A percentile compares a stretch with the other conserved stretches of the same genome.
Evolutionary conservation across 2,329 filamentous ascomycete genomes (phyloP).

Genomic region (Graphiopsis chlorocephala): DNA sequence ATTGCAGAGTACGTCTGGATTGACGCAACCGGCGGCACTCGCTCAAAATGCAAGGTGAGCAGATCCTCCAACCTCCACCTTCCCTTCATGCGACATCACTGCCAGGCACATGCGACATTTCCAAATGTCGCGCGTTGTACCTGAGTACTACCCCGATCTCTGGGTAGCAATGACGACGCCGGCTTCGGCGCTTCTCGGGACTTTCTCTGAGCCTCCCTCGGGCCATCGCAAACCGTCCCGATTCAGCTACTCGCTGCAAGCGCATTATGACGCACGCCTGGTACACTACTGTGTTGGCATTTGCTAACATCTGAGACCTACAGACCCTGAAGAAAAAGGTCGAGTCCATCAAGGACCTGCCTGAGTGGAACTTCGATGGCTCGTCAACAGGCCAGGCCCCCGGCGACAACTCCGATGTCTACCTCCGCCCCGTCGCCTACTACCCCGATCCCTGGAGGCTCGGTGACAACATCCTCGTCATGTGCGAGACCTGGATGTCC

Average conservation of each 20-base stretch:
- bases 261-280: slow-evolving; percentile 10
- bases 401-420: slow-evolving; percentile 95
- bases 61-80: slow-evolving; percentile 2
- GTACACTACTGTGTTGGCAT: background rate
- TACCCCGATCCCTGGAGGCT: slow-evolving; percentile 90
- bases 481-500: slow-evolving; percentile 90
- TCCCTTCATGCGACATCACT: background rate
- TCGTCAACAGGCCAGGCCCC: slow-evolving; percentile 90
- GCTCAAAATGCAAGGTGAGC: slow-evolving; percentile 94
- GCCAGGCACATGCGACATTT: background rate
- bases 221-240: background rate
- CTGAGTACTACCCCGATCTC: background rate
- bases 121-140: slow-evolving; percentile 4
- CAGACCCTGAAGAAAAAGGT: slow-evolving; percentile 64
- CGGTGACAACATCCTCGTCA: slow-evolving; percentile 87
- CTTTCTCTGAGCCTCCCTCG: background rate
- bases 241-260: background rate
- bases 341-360: slow-evolving; percentile 60
- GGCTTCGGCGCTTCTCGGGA: slow-evolving; percentile 14
- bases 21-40: slow-evolving; percentile 75
- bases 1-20: slow-evolving; percentile 99
- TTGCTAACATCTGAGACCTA: slow-evolving; percentile 12
- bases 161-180: background rate
- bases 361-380: slow-evolving; percentile 82
- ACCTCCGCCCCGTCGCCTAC: slow-evolving; percentile 85